Conservation (phyloP, 2,329 filamentous ascomycete species). For the Graphilbum fragrans region DNA sequence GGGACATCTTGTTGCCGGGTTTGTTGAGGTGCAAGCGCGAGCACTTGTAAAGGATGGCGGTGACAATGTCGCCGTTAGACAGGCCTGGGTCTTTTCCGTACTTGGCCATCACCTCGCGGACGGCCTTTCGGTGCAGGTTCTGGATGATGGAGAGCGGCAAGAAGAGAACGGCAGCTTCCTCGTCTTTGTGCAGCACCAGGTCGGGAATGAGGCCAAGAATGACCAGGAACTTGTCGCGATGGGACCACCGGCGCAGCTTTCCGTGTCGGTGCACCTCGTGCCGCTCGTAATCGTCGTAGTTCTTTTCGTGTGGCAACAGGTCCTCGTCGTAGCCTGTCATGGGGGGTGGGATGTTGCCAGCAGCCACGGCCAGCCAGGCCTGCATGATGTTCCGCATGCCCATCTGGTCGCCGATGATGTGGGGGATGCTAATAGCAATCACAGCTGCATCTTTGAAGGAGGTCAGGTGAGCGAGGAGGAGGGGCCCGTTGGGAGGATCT, state of each 20-base stretch:
- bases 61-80: constrained; percentile 4
- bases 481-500: constrained; percentile 1
- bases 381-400: constrained; percentile 1
- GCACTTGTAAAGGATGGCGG: neutral
- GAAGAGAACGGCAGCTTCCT: neutral
- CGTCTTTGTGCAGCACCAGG: neutral
- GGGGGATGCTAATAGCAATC: constrained; percentile 2
- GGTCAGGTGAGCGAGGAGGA: constrained; percentile 1
- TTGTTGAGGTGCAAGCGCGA: neutral
- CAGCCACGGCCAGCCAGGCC: constrained; percentile 1
- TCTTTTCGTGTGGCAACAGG: constrained; percentile 1
- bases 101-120: neutral
- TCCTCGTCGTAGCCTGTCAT: constrained; percentile 1
- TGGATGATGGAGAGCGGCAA: constrained; percentile 1
- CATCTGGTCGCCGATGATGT: constrained; percentile 4
- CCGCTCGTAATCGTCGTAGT: neutral
- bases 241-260: neutral
- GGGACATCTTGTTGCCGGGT: neutral
- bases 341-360: neutral
- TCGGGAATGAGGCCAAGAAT: constrained; percentile 1
- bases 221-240: neutral
- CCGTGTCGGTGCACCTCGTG: neutral
- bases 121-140: neutral
- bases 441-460: constrained; percentile 1
- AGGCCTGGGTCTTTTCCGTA: neutral